These are phyloP conservation scores for Eudorina sp. DNA, from an alignment of 139 green algal genomes.

Conservation along the genomic window DNA sequence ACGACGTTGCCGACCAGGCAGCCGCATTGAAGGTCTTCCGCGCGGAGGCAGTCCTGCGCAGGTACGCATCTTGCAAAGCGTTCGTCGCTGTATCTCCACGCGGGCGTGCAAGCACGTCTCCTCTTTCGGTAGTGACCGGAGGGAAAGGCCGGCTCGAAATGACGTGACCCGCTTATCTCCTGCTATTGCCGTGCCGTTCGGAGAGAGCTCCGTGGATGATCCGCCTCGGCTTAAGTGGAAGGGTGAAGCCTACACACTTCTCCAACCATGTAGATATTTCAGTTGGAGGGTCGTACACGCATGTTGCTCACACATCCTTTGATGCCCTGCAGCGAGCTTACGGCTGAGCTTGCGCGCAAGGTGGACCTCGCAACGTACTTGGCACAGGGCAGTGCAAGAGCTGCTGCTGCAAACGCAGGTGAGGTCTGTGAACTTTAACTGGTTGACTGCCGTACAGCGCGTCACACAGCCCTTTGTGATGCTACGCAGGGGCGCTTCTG, in stretches of 20 bases:
- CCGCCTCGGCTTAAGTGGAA: too few species aligned
- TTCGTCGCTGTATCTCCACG: too few species aligned
- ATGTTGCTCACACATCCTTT: background rate
- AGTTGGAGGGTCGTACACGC: too few species aligned
- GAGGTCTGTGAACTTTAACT: background rate
- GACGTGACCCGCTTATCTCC: too few species aligned
- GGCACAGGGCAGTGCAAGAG: slow-evolving; percentile 25
- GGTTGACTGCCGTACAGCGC: background rate
- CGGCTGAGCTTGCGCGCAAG: slow-evolving; percentile 27
- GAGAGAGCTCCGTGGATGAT: too few species aligned
- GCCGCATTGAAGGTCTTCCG: background rate
- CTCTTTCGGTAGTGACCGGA: too few species aligned
- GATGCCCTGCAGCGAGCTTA: slow-evolving; percentile 21
- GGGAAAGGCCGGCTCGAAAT: too few species aligned
- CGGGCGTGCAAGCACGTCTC: too few species aligned
- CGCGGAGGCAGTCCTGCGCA: slow-evolving; percentile 12
- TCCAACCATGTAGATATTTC: too few species aligned
- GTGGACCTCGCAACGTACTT: slow-evolving; percentile 42
- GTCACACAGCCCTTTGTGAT: too few species aligned
- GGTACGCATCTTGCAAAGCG: background rate
- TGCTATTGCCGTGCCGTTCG: too few species aligned
- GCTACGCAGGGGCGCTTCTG: background rate
- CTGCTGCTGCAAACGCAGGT: slow-evolving; percentile 28
- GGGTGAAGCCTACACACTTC: too few species aligned
- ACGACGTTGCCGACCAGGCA: slow-evolving; percentile 11